Evolutionary conservation across 306 rosid species (phyloP), one percentile per base, ranked within the genome.

Genomic region (Luffa aegyptiaca): DNA sequence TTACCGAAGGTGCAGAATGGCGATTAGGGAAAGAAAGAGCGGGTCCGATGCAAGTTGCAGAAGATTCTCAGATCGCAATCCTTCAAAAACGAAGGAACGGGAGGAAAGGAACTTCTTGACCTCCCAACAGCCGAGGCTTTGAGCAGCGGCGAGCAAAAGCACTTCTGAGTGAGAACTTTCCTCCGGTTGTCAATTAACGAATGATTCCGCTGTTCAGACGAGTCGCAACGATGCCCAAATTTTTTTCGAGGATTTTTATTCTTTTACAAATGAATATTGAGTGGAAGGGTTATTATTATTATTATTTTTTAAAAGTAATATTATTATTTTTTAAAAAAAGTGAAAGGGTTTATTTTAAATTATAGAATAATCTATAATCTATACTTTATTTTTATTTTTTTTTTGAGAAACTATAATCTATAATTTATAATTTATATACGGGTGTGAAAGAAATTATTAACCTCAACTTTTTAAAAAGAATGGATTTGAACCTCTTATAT

Each of bases 41-140:
- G 12, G 41, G 20, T 72, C 56, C 8, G 6, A 20, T 46, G 5
- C 41, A 20, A 48, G 58, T 4, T 5, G 21, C 41, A 8, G 21
- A 51, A 53, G 78, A 52, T 35, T 16, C 48, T 36, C 48, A 75
- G 79, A 75, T 75, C 79, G 79, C 8, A 75, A 53, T 17, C 48
- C 64, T 75, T 75, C 48, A 20, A 5, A 52, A 52, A 16, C 5
- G 48, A 75, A 75, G 37, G 49, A 35, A 14, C 1, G 9, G 16
- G 35, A 9, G 64, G 63, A 75, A 52, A 35, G 56, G 21, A 75
- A 56, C 3, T 75, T 53, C 17, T 75, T 35, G 59, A 52, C 49
- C 49, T 17, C 59, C 46, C 64, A 52, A 18, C 8, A 51, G 49
- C 17, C 14, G 75, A 20, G 13, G 49, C 2, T 36, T 6, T 36